phyloP scores from a whole-genome alignment of 1,284 basidiomycete genomes.

The Neonothopanus nambi region DNA sequence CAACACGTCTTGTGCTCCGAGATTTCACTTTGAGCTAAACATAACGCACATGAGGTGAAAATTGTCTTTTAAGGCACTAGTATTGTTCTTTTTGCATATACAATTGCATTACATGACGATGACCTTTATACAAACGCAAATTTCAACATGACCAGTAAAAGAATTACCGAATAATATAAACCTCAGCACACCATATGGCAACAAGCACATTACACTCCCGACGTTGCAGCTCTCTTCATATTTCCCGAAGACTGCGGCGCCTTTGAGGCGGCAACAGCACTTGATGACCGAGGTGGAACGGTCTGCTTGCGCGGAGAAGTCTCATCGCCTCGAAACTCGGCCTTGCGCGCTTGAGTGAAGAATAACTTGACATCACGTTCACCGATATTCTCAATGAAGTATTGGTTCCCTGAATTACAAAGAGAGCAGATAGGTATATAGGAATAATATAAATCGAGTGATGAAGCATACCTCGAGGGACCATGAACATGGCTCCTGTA shows the following conservation, averaged over 20 bases:
- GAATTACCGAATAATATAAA: too few species aligned
- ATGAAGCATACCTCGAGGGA: constrained; percentile 76
- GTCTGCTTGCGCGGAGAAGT: not conserved
- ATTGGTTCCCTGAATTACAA: constrained; percentile 72
- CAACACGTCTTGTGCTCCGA: too few species aligned
- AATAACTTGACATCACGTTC: constrained; percentile 82
- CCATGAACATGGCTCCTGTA: constrained; percentile 86
- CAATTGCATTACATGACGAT: too few species aligned
- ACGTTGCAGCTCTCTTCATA: constrained; percentile 9
- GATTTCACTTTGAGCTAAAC: too few species aligned
- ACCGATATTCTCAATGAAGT: constrained; percentile 87
- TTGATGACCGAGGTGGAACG: constrained; percentile 1
- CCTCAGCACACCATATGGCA: too few species aligned
- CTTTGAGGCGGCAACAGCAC: constrained; percentile 1
- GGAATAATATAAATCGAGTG: not conserved
- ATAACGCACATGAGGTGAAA: too few species aligned
- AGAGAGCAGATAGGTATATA: not conserved
- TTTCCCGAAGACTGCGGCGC: not conserved
- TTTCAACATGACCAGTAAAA: too few species aligned
- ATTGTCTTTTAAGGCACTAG: too few species aligned
- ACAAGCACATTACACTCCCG: constrained; percentile 1
- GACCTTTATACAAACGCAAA: too few species aligned
- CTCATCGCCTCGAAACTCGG: constrained; percentile 33
- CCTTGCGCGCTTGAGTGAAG: constrained; percentile 90
- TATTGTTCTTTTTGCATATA: too few species aligned